Evolutionary conservation across 495 filamentous ascomycete species (phyloP).

Genomic region (Gamarada debralockiae): DNA sequence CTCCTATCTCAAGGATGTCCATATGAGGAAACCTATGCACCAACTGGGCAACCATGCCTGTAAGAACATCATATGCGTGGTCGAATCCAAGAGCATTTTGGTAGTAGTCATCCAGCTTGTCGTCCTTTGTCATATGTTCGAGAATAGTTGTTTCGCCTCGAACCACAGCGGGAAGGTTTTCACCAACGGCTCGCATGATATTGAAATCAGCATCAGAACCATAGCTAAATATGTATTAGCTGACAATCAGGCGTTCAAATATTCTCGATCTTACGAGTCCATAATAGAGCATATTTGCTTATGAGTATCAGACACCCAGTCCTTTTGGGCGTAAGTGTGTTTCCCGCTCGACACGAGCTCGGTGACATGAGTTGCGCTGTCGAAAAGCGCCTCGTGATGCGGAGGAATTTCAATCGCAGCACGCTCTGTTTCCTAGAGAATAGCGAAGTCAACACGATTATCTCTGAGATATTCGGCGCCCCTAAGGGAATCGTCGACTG

Average conservation of each 20-base stretch:
- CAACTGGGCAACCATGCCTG: constrained; percentile 30
- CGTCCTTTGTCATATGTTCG: constrained; percentile 37
- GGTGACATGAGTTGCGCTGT: no score
- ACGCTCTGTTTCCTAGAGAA: no score
- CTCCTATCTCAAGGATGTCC: constrained; percentile 36
- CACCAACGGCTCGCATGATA: constrained; percentile 26
- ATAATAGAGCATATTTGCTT: neutral
- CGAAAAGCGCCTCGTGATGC: no score
- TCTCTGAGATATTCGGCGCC: no score
- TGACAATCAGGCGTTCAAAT: neutral
- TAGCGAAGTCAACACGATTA: no score
- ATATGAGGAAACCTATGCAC: constrained; percentile 38
- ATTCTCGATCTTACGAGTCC: neutral
- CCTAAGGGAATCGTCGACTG: no score
- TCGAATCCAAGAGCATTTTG: constrained; percentile 24
- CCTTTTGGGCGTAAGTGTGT: neutral
- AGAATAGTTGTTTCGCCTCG: constrained; percentile 36
- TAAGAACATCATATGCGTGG: constrained; percentile 19
- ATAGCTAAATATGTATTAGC: neutral
- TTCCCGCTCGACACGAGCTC: neutral
- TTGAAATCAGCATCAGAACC: constrained; percentile 6
- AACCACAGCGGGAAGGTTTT: constrained; percentile 34
- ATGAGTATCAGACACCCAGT: constrained; percentile 5
- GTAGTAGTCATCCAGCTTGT: constrained; percentile 39
- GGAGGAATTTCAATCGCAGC: no score